Conservation (phyloP, 306 rosid genomes). For the Astragalus membranaceus region DNA sequence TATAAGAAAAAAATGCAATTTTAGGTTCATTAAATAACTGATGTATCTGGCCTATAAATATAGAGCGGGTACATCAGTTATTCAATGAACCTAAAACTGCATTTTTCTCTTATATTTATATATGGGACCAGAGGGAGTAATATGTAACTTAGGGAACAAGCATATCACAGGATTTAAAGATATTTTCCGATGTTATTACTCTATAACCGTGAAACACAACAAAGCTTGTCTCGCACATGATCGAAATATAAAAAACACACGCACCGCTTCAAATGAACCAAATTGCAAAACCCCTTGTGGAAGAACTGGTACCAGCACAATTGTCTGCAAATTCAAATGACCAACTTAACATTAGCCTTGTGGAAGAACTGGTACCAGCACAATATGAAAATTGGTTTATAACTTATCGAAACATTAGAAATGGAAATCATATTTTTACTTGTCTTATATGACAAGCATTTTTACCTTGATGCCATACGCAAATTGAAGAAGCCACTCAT, state of each 20-base stretch:
- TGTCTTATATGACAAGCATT: not conserved
- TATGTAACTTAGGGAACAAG: not conserved
- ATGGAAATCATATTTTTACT: not conserved
- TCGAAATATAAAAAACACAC: conserved; percentile 27
- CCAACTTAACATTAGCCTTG: not conserved
- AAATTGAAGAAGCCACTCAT: conserved; percentile 81
- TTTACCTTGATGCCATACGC: conserved; percentile 80
- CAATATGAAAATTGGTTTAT: not conserved
- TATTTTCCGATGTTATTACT: not conserved
- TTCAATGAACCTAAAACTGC: no score
- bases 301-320: conserved; percentile 76
- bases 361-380: no score
- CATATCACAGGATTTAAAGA: not conserved
- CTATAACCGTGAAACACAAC: not conserved
- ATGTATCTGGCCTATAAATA: no score
- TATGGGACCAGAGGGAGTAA: not conserved
- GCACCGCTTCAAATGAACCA: conserved; percentile 74
- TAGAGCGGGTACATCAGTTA: no score
- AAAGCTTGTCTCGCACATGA: not conserved
- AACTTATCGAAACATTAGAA: not conserved
- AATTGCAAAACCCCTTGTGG: conserved; percentile 87
- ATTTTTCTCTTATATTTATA: no score
- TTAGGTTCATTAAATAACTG: no score
- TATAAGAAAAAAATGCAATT: no score
- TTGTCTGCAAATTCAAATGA: conserved; percentile 51